phyloP scores from a whole-genome alignment of 495 filamentous ascomycete genomes.

The Cudoniella acicularis region DNA sequence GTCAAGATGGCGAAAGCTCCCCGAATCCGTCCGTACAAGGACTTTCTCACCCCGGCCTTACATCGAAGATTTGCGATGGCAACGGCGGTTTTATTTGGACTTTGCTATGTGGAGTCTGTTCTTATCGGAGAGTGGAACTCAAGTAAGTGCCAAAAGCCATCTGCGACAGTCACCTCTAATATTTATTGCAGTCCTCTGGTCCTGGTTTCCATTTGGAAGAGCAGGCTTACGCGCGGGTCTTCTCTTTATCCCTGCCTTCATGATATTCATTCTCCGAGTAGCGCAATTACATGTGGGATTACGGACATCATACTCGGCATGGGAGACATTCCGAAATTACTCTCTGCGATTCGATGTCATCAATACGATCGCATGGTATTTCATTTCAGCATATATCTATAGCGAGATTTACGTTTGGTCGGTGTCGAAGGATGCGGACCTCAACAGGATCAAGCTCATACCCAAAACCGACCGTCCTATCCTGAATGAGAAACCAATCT shows the following conservation, averaged over 20 bases:
- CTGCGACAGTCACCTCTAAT: conserved; percentile 13
- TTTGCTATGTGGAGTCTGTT: conserved; percentile 74
- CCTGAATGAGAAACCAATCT: conserved; percentile 87
- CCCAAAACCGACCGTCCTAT: conserved; percentile 63
- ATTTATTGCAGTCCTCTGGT: conserved; percentile 63
- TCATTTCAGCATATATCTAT: conserved; percentile 78
- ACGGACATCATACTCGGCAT: conserved; percentile 65
- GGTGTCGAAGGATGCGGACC: conserved; percentile 53
- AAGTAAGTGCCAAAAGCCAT: conserved; percentile 36
- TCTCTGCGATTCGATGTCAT: conserved; percentile 53
- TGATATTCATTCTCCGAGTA: conserved; percentile 72
- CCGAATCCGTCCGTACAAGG: conserved; percentile 43
- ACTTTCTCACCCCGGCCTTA: conserved; percentile 84
- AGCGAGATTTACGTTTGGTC: conserved; percentile 81
- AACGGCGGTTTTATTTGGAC: conserved; percentile 55
- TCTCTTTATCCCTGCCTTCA: conserved; percentile 69
- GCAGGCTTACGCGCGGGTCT: conserved; percentile 72
- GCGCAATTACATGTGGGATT: conserved; percentile 74
- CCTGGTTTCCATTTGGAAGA: conserved; percentile 77
- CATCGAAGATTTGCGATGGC: conserved; percentile 83
- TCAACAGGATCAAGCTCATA: conserved; percentile 64
- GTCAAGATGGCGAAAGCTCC: conserved; percentile 19
- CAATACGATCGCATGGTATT: conserved; percentile 67
- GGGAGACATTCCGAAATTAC: conserved; percentile 55
- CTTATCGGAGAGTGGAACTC: conserved; percentile 66